Evolutionary conservation across 176 grass and related monocot species (phyloP).

Genomic region (Thalia dealbata): DNA sequence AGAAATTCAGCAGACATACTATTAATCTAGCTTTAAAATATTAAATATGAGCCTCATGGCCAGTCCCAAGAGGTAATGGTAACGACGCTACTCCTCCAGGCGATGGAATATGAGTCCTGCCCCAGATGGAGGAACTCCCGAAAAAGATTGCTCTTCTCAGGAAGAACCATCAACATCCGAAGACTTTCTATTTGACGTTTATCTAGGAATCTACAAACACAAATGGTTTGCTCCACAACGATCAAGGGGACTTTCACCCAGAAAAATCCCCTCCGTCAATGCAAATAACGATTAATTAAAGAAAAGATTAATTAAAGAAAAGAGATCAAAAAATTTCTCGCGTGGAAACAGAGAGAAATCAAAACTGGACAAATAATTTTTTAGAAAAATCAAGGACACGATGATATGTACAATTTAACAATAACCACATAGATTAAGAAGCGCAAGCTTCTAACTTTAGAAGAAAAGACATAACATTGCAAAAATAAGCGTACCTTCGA

Average conservation of each 20-base stretch:
- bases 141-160: conserved; percentile 8
- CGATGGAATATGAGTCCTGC: conserved; percentile 32
- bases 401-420: too few species aligned
- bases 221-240: conserved; percentile 31
- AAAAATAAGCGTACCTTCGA: not conserved
- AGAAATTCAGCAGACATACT: too few species aligned
- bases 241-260: conserved; percentile 18
- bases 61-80: conserved; percentile 48
- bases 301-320: not conserved
- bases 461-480: too few species aligned
- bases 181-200: conserved; percentile 54
- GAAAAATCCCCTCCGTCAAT: conserved; percentile 19
- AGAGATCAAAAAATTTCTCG: too few species aligned
- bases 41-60: conserved; percentile 53
- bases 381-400: too few species aligned
- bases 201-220: conserved; percentile 54
- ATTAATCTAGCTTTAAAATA: too few species aligned
- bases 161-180: conserved; percentile 38
- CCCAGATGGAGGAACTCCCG: conserved; percentile 29
- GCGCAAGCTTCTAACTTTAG: too few species aligned
- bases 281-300: not conserved
- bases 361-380: too few species aligned
- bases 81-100: too few species aligned
- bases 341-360: too few species aligned
- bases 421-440: too few species aligned